Conservation (phyloP, 208 protist species). For the Acanthamoeba sp. region DNA sequence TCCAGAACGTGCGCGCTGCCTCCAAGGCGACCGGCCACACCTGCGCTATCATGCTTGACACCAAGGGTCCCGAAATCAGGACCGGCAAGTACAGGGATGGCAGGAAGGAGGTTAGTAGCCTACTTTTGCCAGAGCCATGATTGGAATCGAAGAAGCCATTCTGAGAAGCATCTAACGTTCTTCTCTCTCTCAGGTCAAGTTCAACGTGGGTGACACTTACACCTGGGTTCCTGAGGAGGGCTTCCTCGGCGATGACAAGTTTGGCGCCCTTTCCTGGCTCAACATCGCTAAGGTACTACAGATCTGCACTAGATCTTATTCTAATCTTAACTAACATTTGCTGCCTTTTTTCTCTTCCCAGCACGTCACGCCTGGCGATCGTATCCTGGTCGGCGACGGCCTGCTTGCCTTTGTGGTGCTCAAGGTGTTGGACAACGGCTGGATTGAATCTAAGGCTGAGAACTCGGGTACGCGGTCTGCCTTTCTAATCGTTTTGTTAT, state of each 20-base stretch:
- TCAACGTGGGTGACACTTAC: slow-evolving; percentile 33
- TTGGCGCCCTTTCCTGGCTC: slow-evolving; percentile 19
- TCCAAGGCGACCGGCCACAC: slow-evolving; percentile 90
- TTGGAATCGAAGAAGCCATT: too few species aligned
- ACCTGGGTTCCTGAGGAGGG: slow-evolving; percentile 35
- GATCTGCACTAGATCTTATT: neutral
- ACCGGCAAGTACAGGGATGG: slow-evolving; percentile 89
- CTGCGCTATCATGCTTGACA: slow-evolving; percentile 97
- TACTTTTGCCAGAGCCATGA: too few species aligned
- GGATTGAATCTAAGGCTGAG: slow-evolving; percentile 91
- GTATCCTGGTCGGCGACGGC: slow-evolving; percentile 98
- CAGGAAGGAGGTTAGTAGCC: slow-evolving; percentile 83
- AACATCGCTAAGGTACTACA: slow-evolving; percentile 37
- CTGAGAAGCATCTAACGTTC: neutral
- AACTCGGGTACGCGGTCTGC: slow-evolving; percentile 76
- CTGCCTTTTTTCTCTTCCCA: slow-evolving; percentile 51
- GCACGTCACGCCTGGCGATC: slow-evolving; percentile 88
- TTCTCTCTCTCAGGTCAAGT: slow-evolving; percentile 3
- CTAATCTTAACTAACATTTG: neutral
- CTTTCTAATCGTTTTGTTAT: slow-evolving; percentile 57
- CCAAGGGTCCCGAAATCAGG: slow-evolving; percentile 97
- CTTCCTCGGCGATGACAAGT: slow-evolving; percentile 60
- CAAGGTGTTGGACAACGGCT: slow-evolving; percentile 89
- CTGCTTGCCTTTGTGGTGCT: slow-evolving; percentile 94
- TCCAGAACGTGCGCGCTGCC: slow-evolving; percentile 94